Evolutionary conservation across 768 basidiomycete genomes (phyloP), one percentile per base, ranked within the genome.

Genomic region (Trametopsis cervina): DNA sequence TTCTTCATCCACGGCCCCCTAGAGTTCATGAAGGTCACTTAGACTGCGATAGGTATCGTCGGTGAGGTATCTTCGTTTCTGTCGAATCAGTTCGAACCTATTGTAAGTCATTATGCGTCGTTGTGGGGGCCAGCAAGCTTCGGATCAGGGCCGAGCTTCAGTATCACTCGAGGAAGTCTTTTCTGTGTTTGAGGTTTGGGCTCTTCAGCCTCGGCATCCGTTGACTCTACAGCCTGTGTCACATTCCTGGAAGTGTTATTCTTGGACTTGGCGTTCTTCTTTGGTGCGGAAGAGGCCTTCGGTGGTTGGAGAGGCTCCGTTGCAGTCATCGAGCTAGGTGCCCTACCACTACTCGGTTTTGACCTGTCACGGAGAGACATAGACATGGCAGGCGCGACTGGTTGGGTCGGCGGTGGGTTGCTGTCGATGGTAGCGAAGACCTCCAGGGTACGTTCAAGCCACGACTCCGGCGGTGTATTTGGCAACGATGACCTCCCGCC

Each of bases 391-490:
- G 71, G 65, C 2, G 62, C 51, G 40, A 59, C 48, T 6, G 49
- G 33, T 49, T 37, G 52, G n/a, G 22, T 37, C 7, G 26, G 53
- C 20, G 33, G 45, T 1, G 54, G 51, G 11, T 47, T 44, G 49
- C 54, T 26, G 60, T 60, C 50, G 49, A 85, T 58, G 0, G 70
- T 60, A 0, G 67, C 56, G 47, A 83, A 74, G 22, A 80, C 65
- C 21, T 70, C 68, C 2, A 77, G 42, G 0, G 83, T 69, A 11
- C 78, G 76, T 23, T 76, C 70, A 15, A 89, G 60, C 86, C 85
- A 89, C 2, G 65, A 65, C 4, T 79, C 77, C 17, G 5, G 9
- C 3, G 60, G 43, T 20, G 63, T 52, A 1, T 52, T 57, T 6
- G 65, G 59, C 36, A 64, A 54, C 1, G 62, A 76, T 52, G 63